These are phyloP conservation scores for Leccinum ponderosum DNA, from an alignment of 1,284 basidiomycete species.

Conservation along the genomic window DNA sequence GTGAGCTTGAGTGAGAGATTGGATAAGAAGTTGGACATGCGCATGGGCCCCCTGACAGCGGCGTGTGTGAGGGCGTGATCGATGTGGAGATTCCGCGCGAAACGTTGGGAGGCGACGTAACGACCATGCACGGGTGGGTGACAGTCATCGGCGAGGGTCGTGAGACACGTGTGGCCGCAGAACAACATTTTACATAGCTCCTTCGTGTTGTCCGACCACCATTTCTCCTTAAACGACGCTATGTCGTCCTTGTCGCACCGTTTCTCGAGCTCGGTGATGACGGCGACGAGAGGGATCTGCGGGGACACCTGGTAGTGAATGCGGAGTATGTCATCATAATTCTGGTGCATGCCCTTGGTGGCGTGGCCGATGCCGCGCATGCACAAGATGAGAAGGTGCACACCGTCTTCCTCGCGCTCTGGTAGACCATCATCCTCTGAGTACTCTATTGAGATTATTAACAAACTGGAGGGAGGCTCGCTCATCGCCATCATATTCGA, in stretches of 20 bases:
- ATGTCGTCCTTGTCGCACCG: constrained; percentile 13
- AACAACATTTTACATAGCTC: constrained; percentile 17
- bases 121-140: constrained; percentile 21
- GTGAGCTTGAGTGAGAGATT: constrained; percentile 19
- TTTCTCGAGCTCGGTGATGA: constrained; percentile 31
- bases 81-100: constrained; percentile 24
- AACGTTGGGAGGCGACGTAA: constrained; percentile 12
- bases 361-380: constrained; percentile 23
- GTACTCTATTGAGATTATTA: no score
- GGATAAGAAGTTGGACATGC: constrained; percentile 3
- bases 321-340: constrained; percentile 19
- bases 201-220: constrained; percentile 18
- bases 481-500: no score
- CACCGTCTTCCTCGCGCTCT: constrained; percentile 17
- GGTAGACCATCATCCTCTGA: no score
- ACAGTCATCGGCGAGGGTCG: constrained; percentile 22
- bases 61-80: constrained; percentile 22
- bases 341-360: constrained; percentile 25
- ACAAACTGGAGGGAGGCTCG: no score
- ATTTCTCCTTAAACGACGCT: constrained; percentile 22
- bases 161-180: constrained; percentile 23
- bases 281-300: constrained; percentile 25
- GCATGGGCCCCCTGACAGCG: background rate
- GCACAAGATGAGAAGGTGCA: constrained; percentile 33
- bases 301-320: constrained; percentile 24